A percentile compares a stretch with the other conserved stretches of the same genome.
These are phyloP conservation scores for Cydonia oblonga DNA, from an alignment of 331 rosid genomes.

Conservation along the genomic window DNA sequence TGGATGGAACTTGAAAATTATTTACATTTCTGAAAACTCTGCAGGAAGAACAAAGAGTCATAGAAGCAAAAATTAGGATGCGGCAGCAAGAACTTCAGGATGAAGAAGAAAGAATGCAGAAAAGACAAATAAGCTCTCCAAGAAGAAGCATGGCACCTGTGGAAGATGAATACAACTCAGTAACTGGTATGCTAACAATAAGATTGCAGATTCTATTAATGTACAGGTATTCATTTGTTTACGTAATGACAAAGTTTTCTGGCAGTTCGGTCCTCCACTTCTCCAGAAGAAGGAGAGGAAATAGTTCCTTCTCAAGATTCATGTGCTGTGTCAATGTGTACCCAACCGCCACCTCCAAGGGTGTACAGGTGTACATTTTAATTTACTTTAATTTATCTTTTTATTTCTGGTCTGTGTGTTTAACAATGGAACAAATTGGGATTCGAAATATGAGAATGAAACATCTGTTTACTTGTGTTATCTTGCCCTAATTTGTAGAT, in stretches of 20 bases:
- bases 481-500: neutral
- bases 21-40: slow-evolving; percentile 8
- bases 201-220: slow-evolving; percentile 3
- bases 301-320: slow-evolving; percentile 56
- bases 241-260: neutral
- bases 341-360: slow-evolving; percentile 40
- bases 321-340: slow-evolving; percentile 34
- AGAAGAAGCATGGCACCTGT: slow-evolving; percentile 33
- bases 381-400: neutral
- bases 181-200: slow-evolving; percentile 39
- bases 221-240: neutral
- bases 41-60: slow-evolving; percentile 97
- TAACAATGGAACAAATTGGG: neutral
- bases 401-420: neutral
- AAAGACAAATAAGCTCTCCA: slow-evolving; percentile 45
- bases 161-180: slow-evolving; percentile 47
- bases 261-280: slow-evolving; percentile 42
- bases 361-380: slow-evolving; percentile 24
- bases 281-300: slow-evolving; percentile 62
- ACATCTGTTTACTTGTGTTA: neutral
- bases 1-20: neutral
- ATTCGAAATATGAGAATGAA: neutral
- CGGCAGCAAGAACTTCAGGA: slow-evolving; percentile 81
- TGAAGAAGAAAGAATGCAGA: slow-evolving; percentile 82
- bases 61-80: slow-evolving; percentile 96